Evolutionary conservation across 345 rosid genomes (phyloP).

Genomic region (Noccaea bulbosa): DNA sequence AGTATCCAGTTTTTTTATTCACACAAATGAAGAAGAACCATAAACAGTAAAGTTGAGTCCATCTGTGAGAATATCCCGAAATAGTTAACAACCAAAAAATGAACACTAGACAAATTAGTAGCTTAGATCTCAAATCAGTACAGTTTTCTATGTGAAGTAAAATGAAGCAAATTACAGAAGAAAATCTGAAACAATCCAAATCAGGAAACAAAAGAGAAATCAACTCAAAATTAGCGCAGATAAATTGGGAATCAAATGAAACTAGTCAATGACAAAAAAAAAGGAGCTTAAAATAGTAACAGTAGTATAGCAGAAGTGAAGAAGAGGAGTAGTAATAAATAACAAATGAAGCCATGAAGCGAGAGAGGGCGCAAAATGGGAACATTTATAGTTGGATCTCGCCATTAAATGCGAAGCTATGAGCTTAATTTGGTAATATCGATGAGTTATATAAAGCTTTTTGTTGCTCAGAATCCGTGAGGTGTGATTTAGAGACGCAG

Average conservation of each 20-base stretch:
- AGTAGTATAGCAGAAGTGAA: constrained; percentile 8
- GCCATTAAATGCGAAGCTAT: constrained; percentile 36
- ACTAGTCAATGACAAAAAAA: background rate
- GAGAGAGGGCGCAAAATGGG: background rate
- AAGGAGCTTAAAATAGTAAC: constrained; percentile 34
- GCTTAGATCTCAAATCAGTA: constrained; percentile 32
- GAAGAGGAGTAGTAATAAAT: constrained; percentile 35
- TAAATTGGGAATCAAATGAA: constrained; percentile 8
- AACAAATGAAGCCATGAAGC: constrained; percentile 3
- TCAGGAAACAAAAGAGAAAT: background rate
- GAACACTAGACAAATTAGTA: background rate
- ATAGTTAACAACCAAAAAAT: constrained; percentile 16
- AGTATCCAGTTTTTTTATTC: constrained; percentile 16
- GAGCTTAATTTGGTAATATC: constrained; percentile 32
- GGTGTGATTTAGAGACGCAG: constrained; percentile 15
- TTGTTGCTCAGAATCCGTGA: constrained; percentile 14
- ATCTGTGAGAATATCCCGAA: constrained; percentile 11
- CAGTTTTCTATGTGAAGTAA: constrained; percentile 7
- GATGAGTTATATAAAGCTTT: constrained; percentile 20
- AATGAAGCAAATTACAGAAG: constrained; percentile 18
- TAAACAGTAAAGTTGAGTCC: constrained; percentile 19
- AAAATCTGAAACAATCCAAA: constrained; percentile 21
- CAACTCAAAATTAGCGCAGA: background rate
- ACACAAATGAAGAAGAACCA: constrained; percentile 16
- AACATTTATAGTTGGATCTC: constrained; percentile 36